A percentile compares a stretch with the other conserved stretches of the same genome.
Evolutionary conservation across 139 green algal species (phyloP).

Genomic region (Picochlorum sp.): DNA sequence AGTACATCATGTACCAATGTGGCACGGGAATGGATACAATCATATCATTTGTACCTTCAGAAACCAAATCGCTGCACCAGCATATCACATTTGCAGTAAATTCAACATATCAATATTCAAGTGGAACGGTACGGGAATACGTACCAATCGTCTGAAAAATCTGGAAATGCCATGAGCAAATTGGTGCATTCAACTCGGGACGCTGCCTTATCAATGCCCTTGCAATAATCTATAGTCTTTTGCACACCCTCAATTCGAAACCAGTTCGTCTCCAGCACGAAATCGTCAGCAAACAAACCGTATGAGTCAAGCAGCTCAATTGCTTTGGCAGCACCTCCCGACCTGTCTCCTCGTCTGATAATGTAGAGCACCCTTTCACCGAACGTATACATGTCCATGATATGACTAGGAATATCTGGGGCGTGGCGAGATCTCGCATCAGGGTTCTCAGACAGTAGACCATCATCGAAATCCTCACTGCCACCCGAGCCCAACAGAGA

Average conservation of each 20-base stretch:
- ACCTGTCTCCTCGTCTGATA: not conserved
- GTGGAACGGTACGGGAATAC: too few relatives aligned
- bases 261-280: not conserved
- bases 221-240: not conserved
- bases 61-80: not conserved
- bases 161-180: not conserved
- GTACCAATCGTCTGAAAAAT: not conserved
- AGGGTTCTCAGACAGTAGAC: conserved; percentile 1
- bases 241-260: not conserved
- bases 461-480: not conserved
- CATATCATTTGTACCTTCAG: not conserved
- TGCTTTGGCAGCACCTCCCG: not conserved
- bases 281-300: not conserved
- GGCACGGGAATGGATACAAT: not conserved
- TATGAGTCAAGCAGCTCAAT: not conserved
- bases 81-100: too few relatives aligned
- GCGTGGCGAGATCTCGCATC: not conserved
- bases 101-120: too few relatives aligned
- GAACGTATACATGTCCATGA: not conserved
- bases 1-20: not conserved
- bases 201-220: not conserved
- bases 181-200: not conserved
- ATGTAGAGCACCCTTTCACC: conserved; percentile 10
- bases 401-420: conserved; percentile 10
- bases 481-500: not conserved